These are phyloP conservation scores for Kandelia obovata DNA, from an alignment of 345 rosid species.

Conservation along the genomic window DNA sequence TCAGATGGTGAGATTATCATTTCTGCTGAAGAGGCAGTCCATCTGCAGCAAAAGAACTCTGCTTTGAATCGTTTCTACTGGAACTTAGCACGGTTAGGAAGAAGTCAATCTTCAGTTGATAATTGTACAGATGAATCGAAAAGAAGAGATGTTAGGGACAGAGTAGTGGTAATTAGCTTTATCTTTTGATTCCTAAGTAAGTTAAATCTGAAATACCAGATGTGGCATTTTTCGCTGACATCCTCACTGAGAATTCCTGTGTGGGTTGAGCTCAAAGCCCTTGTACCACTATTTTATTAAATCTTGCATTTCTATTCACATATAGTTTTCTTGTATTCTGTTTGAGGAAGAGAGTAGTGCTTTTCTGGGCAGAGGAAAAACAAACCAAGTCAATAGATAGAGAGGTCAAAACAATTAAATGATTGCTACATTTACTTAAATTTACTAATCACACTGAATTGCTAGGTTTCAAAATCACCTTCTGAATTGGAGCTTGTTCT, in stretches of 20 bases:
- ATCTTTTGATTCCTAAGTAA: slow-evolving; percentile 9
- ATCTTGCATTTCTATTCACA: too few species aligned
- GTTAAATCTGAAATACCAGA: not conserved
- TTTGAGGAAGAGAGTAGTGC: too few species aligned
- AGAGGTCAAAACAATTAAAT: too few species aligned
- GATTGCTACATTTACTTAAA: not conserved
- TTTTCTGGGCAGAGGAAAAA: too few species aligned
- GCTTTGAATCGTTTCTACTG: slow-evolving; percentile 75
- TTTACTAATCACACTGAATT: slow-evolving; percentile 7
- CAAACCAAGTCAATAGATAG: too few species aligned
- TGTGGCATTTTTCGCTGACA: not conserved
- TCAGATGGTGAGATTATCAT: slow-evolving; percentile 58
- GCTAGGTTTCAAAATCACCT: slow-evolving; percentile 77
- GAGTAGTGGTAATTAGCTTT: slow-evolving; percentile 58
- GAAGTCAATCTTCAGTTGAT: slow-evolving; percentile 33
- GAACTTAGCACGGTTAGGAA: slow-evolving; percentile 54
- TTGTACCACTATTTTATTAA: too few species aligned
- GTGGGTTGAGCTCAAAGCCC: too few species aligned
- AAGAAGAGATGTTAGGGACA: slow-evolving; percentile 64
- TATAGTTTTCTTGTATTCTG: too few species aligned
- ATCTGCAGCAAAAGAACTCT: slow-evolving; percentile 67
- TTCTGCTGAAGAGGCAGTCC: slow-evolving; percentile 80
- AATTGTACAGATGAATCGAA: slow-evolving; percentile 40
- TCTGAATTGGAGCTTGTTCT: slow-evolving; percentile 83
- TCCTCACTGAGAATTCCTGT: not conserved